Evolutionary conservation across 345 rosid species (phyloP).

Genomic region (Pistacia vera): DNA sequence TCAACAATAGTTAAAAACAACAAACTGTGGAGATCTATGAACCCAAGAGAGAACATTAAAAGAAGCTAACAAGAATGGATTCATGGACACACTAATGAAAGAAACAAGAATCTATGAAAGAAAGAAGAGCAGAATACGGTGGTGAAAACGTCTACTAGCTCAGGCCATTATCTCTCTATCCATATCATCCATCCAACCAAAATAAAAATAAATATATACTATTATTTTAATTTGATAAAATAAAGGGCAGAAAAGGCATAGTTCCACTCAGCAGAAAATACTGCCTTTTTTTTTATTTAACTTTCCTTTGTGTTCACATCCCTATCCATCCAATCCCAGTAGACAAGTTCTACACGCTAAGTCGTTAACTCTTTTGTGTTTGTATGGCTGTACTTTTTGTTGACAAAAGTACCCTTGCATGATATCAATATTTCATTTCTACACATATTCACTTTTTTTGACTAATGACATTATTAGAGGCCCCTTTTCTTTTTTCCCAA

Average conservation of each 20-base stretch:
- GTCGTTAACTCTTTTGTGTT: conserved; percentile 24
- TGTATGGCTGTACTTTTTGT: conserved; percentile 26
- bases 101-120: conserved; percentile 43
- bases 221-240: not conserved
- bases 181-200: conserved; percentile 24
- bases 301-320: conserved; percentile 24
- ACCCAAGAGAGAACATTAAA: not conserved
- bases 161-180: conserved; percentile 48
- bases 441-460: not conserved
- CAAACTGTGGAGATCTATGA: not conserved
- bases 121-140: conserved; percentile 43
- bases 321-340: conserved; percentile 33
- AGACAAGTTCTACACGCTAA: conserved; percentile 45
- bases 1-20: conserved; percentile 13
- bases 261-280: conserved; percentile 20
- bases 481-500: conserved; percentile 18
- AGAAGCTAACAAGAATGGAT: conserved; percentile 27
- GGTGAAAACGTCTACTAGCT: conserved; percentile 56
- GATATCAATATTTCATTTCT: not conserved
- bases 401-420: conserved; percentile 39
- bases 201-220: not conserved
- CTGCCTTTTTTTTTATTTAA: conserved; percentile 10
- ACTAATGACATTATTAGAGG: conserved; percentile 13
- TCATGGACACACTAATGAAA: conserved; percentile 23
- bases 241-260: conserved; percentile 29